Conservation (phyloP, 2,329 filamentous ascomycete species). For the Fusarium sp. region DNA sequence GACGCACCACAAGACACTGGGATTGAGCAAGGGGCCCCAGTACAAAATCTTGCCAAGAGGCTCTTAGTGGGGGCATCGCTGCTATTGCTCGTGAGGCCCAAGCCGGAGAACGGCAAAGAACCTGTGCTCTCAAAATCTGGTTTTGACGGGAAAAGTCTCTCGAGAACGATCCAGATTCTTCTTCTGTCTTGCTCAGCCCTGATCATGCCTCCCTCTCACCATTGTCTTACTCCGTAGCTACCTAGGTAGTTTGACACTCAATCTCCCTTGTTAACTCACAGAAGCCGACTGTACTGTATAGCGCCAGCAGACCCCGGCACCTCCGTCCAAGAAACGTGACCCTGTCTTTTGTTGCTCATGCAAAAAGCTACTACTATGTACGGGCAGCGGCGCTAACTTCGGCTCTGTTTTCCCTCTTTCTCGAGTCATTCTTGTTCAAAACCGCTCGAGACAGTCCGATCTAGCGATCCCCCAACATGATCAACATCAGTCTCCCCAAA, state of each 20-base stretch:
- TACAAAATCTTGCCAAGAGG: conserved; percentile 37
- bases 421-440: conserved; percentile 17
- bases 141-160: conserved; percentile 1
- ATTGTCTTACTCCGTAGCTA: conserved; percentile 20
- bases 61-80: conserved; percentile 37
- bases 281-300: not conserved
- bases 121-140: not conserved
- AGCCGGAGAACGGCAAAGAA: conserved; percentile 35
- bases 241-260: conserved; percentile 12
- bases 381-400: conserved; percentile 26
- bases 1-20: conserved; percentile 6
- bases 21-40: conserved; percentile 22
- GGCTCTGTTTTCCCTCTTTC: conserved; percentile 3
- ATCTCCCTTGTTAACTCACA: conserved; percentile 18
- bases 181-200: conserved; percentile 8
- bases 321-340: conserved; percentile 6
- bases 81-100: conserved; percentile 21
- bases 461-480: conserved; percentile 5
- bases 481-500: conserved; percentile 3
- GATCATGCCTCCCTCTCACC: conserved; percentile 1
- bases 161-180: conserved; percentile 5
- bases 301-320: conserved; percentile 12
- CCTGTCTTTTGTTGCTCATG: conserved; percentile 4
- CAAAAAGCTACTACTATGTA: no score
- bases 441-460: conserved; percentile 13